Conservation (phyloP, 2,329 filamentous ascomycete species). For the Alternaria postmessia region DNA sequence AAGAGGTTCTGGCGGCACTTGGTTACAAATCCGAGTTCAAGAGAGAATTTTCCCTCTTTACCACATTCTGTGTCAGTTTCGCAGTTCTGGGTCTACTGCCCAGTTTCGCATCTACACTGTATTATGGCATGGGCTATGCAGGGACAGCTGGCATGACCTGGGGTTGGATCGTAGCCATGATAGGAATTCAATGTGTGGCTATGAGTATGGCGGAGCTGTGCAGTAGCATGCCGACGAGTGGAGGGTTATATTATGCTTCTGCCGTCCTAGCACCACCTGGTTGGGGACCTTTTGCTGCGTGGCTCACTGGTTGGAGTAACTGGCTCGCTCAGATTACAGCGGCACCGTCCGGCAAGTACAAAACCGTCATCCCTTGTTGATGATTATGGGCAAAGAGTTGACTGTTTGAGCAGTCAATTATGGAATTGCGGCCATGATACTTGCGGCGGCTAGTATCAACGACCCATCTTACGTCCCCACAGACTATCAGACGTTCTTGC, state of each 20-base stretch:
- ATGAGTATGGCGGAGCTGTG: constrained; percentile 73
- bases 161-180: constrained; percentile 78
- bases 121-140: constrained; percentile 69
- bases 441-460: constrained; percentile 73
- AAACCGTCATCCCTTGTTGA: neutral
- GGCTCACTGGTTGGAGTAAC: constrained; percentile 75
- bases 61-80: constrained; percentile 77
- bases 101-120: constrained; percentile 75
- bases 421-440: constrained; percentile 72
- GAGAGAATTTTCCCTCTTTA: constrained; percentile 77
- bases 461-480: constrained; percentile 71
- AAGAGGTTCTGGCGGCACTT: constrained; percentile 68
- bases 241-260: constrained; percentile 76
- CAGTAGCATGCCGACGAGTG: constrained; percentile 75
- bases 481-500: constrained; percentile 72
- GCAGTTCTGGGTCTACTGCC: constrained; percentile 75
- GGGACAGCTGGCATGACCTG: constrained; percentile 67
- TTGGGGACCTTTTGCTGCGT: constrained; percentile 72
- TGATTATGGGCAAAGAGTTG: constrained; percentile 2
- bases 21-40: constrained; percentile 72
- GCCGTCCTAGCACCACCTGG: constrained; percentile 73
- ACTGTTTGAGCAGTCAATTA: constrained; percentile 63
- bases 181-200: constrained; percentile 75
- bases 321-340: constrained; percentile 73
- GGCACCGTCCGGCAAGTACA: constrained; percentile 61